Conservation (phyloP, 768 basidiomycete genomes). For the Hygrophorus russula region DNA sequence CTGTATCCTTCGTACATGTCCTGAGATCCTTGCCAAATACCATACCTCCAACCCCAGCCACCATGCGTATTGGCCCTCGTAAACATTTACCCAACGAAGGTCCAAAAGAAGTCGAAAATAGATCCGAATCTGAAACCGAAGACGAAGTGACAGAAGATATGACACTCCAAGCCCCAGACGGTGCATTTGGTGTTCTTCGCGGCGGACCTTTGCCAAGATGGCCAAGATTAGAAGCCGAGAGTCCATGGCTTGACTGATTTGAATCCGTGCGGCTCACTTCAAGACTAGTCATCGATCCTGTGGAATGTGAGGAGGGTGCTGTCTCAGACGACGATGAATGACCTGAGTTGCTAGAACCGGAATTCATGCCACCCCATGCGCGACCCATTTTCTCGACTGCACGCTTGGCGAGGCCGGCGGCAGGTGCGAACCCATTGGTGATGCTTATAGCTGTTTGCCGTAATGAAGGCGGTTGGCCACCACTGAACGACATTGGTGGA, state of each 20-base stretch:
- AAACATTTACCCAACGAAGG: conserved; percentile 45
- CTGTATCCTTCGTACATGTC: conserved; percentile 45
- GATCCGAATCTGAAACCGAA: conserved; percentile 40
- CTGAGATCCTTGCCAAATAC: conserved; percentile 60
- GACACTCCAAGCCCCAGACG: conserved; percentile 49
- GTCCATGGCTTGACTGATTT: conserved; percentile 19
- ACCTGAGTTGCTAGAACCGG: conserved; percentile 23
- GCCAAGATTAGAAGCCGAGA: conserved; percentile 8
- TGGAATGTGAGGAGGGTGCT: conserved; percentile 27
- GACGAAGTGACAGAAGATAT: conserved; percentile 32
- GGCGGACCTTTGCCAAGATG: conserved; percentile 22
- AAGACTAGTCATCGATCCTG: conserved; percentile 15
- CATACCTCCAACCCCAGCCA: conserved; percentile 31
- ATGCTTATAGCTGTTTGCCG: conserved; percentile 67
- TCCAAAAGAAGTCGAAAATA: conserved; percentile 25
- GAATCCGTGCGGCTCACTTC: conserved; percentile 28
- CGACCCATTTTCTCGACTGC: conserved; percentile 72
- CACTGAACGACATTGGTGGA: conserved; percentile 2
- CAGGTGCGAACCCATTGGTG: conserved; percentile 55
- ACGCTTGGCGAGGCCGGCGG: conserved; percentile 63
- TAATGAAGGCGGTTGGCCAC: conserved; percentile 16
- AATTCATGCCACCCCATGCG: conserved; percentile 18
- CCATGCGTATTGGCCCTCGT: conserved; percentile 38
- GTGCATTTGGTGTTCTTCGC: conserved; percentile 46
- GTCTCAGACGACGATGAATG: conserved; percentile 35